These are phyloP conservation scores for Monosporozyma solicola DNA, from an alignment of 805 yeast genomes.

Conservation along the genomic window DNA sequence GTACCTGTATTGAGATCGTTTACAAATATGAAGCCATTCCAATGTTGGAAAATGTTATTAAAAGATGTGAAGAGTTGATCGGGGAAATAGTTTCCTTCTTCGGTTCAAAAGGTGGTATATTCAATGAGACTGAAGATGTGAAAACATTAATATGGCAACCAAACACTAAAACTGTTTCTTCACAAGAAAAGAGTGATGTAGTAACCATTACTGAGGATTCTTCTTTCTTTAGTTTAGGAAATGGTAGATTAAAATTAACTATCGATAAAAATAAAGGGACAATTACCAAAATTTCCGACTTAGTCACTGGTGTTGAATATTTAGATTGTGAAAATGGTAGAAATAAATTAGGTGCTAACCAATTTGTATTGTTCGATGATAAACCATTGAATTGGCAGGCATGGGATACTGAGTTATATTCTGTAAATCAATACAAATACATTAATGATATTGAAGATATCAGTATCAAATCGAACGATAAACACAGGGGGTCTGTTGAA, in stretches of 20 bases:
- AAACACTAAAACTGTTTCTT: background rate
- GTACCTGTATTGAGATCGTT: slow-evolving; percentile 90
- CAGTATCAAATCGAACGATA: slow-evolving; percentile 33
- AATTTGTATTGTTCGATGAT: slow-evolving; percentile 75
- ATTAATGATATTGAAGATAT: slow-evolving; percentile 30
- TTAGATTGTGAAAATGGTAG: slow-evolving; percentile 48
- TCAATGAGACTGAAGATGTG: background rate
- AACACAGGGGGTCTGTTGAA: slow-evolving; percentile 53
- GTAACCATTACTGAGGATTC: background rate
- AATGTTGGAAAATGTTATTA: slow-evolving; percentile 52
- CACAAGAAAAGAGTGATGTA: background rate
- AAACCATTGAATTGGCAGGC: slow-evolving; percentile 89
- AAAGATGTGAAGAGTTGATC: slow-evolving; percentile 44
- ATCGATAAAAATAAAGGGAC: slow-evolving; percentile 50
- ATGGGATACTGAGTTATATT: slow-evolving; percentile 94
- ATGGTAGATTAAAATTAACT: slow-evolving; percentile 50
- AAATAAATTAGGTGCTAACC: slow-evolving; percentile 65
- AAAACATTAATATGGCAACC: slow-evolving; percentile 58
- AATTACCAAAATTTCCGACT: slow-evolving; percentile 56
- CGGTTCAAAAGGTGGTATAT: slow-evolving; percentile 17
- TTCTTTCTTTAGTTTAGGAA: slow-evolving; percentile 35
- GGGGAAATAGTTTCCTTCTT: slow-evolving; percentile 41
- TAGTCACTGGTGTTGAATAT: slow-evolving; percentile 50
- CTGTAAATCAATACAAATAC: slow-evolving; percentile 61
- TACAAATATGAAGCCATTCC: slow-evolving; percentile 83